Evolutionary conservation across 768 basidiomycete genomes (phyloP), one percentile per base, ranked within the genome.

Genomic region (Phaeotremella skinneri): DNA sequence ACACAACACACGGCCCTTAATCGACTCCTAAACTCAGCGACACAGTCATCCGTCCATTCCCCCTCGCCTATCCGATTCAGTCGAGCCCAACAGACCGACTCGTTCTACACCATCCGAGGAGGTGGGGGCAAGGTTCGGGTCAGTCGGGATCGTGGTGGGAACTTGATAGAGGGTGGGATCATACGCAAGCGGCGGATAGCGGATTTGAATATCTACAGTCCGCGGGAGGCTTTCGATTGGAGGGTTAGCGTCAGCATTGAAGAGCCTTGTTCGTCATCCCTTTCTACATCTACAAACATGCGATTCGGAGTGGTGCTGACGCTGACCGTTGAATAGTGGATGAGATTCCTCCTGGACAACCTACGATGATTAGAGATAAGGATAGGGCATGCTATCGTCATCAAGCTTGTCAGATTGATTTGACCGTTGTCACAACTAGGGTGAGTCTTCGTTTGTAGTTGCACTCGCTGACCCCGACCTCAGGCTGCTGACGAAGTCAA

Each of bases 311-410:
- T 31, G 17, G 47, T 27, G 39, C 54, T 17, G 11, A 30, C 23
- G 45, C 20, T 7, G 32, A 43, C 23, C 30, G 25, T 39, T 49
- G n/a, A 29, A n/a, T 16, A 16, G 6, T 43, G 73, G 73, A 61
- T 56, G 58, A 66, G 16, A 62, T 70, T 61, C 74, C 69, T 27
- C 16, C 49, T 4, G 66, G 62, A 13, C 52, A 45, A 20, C 56
- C 64, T 3, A 56, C 41, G 1, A 58, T 63, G 50, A 55, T 57
- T 1, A 42, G 89, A 58, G 81, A 83, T 79, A 99, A 96, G 79
- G 90, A 99, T 78, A 82, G 96, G 45, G 81, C 97, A 75, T 88
- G 89, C 69, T 99, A 99, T 76, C 79, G 86, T 2, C 96, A 99
- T 76, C 92, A 97, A 76, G 86, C 94, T 63, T 93, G 91, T 74